phyloP scores from a whole-genome alignment of 257 asterid genomes.

The Nemophila menziesii region DNA sequence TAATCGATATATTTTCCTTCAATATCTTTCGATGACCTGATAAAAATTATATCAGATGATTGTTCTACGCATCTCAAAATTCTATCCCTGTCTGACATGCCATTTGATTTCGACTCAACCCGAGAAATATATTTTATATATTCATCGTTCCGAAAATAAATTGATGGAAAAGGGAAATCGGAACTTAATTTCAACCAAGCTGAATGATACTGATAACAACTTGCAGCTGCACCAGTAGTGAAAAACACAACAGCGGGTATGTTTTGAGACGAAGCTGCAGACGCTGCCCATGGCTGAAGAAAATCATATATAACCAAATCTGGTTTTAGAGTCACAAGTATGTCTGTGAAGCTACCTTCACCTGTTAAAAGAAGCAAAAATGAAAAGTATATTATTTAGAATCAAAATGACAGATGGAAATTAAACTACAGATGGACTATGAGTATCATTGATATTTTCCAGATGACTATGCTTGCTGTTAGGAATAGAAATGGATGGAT shows the following conservation, averaged over 20 bases:
- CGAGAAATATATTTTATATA: not conserved
- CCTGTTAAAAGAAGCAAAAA: too few species aligned
- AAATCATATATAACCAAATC: constrained; percentile 53
- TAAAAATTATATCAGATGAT: constrained; percentile 30
- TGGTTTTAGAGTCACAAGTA: constrained; percentile 38
- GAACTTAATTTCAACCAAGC: not conserved
- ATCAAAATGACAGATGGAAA: too few species aligned
- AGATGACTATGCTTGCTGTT: too few species aligned
- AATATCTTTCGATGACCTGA: constrained; percentile 33
- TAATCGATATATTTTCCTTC: constrained; percentile 49
- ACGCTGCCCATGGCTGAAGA: constrained; percentile 48
- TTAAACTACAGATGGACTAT: too few species aligned
- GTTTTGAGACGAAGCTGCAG: constrained; percentile 19
- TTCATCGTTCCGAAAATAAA: constrained; percentile 22
- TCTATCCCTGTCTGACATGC: constrained; percentile 11
- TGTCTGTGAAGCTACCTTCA: constrained; percentile 23
- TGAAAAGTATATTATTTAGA: too few species aligned
- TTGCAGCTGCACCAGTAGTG: constrained; percentile 28
- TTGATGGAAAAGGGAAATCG: constrained; percentile 38
- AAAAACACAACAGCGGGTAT: constrained; percentile 43
- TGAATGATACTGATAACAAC: constrained; percentile 14
- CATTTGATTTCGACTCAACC: constrained; percentile 7
- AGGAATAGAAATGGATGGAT: too few species aligned
- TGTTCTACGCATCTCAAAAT: constrained; percentile 14
- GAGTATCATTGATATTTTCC: too few species aligned